Evolutionary conservation across 805 yeast genomes (phyloP), one percentile per base, ranked within the genome.

Genomic region (Candida easanensis): DNA sequence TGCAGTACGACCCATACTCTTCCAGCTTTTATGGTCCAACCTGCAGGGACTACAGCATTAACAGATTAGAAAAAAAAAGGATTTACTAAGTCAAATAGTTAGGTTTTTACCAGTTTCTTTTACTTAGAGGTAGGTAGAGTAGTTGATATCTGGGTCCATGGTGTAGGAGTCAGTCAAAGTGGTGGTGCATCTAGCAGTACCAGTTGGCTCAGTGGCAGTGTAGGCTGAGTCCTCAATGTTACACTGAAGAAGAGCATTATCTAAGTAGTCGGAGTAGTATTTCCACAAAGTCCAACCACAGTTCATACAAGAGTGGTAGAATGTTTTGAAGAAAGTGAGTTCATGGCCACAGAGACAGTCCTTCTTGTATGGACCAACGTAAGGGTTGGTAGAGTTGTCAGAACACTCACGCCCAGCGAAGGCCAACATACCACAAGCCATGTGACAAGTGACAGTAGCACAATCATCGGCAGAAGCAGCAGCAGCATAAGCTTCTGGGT

Each of bases 251-350:
- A 62, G 48, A 8, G 66, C 58, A 13, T 48, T 36, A 3, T 50
- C 42, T 38, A 65, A 49, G 52, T 48, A 62, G 1, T 39, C 30
- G 14, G 51, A 52, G 48, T 64, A 64, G 51, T 63, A 60, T 28
- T 53, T 43, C 63, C 63, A 64, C 40, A 64, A 46, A 49, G 67
- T 64, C 68, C 67, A 64, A 33, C 68, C 69, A 56, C 69, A 64
- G 39, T 58, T 62, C 39, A 64, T 50, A 54, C 69, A 64, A 4
- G 46, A 51, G 14, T 48, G 53, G 35, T 56, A 56, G 33, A 41
- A 36, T 2, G 36, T 10, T 39, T 40, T 38, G 51, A 54, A 58
- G 22, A 61, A 13, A 15, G 49, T 32, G 15, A 36, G 53, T 27
- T 22, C 33, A 6, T 39, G 20, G 17, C 40, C 48, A 45, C 61